Percentiles rank a stretch among this genome's conserved stretches.
These are phyloP conservation scores for Volutella citrinella DNA, from an alignment of 2,329 filamentous ascomycete genomes.

Conservation along the genomic window DNA sequence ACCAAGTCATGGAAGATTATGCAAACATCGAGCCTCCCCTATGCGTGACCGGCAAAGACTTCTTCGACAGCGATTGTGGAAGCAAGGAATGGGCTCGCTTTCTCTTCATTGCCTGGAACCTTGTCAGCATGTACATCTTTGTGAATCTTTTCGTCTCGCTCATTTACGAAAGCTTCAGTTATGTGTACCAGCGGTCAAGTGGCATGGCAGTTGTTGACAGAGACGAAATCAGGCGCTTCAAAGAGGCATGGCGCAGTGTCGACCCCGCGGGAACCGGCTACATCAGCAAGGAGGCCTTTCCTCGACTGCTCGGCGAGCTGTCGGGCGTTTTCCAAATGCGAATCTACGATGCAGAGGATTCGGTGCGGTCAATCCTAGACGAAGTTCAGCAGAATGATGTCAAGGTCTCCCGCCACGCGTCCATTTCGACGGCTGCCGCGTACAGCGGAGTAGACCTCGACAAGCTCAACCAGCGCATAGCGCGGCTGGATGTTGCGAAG, in stretches of 20 bases:
- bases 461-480: slow-evolving; percentile 70
- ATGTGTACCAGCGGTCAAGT: slow-evolving; percentile 95
- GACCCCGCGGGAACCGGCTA: slow-evolving; percentile 90
- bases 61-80: slow-evolving; percentile 89
- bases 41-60: slow-evolving; percentile 69
- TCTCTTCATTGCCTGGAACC: slow-evolving; percentile 96
- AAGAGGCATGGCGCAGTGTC: slow-evolving; percentile 95
- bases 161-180: slow-evolving; percentile 99
- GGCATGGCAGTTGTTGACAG: slow-evolving; percentile 87
- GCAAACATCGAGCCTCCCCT: slow-evolving; percentile 75
- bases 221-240: slow-evolving; percentile 94
- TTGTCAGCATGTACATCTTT: slow-evolving; percentile 99
- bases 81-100: slow-evolving; percentile 84
- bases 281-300: slow-evolving; percentile 87
- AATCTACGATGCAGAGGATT: slow-evolving; percentile 89
- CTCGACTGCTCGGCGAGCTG: slow-evolving; percentile 82
- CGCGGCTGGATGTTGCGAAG: slow-evolving; percentile 68
- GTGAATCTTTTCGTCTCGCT: slow-evolving; percentile 97
- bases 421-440: slow-evolving; percentile 50
- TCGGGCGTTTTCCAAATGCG: slow-evolving; percentile 97
- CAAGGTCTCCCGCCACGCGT: slow-evolving; percentile 51
- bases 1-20: slow-evolving; percentile 93
- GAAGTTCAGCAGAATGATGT: slow-evolving; percentile 70
- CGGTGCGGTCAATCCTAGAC: slow-evolving; percentile 79
- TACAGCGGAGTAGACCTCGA: slow-evolving; percentile 66